phyloP scores from a whole-genome alignment of 352 stramenopile genomes.

The Globisporangium cederbergense region DNA sequence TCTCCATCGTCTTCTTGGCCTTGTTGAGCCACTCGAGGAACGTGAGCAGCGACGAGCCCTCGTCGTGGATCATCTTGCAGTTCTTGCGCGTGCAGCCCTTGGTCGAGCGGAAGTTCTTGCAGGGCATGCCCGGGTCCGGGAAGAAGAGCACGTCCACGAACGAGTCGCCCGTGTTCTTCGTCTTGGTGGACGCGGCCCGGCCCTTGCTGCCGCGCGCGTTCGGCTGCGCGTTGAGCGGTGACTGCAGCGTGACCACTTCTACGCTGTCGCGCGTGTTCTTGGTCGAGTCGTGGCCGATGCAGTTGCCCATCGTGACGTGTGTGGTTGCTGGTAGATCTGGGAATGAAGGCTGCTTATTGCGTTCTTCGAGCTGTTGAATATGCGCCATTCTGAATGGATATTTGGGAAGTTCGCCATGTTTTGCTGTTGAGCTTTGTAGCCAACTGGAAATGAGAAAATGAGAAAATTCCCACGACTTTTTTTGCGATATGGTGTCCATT shows the following conservation, averaged over 20 bases:
- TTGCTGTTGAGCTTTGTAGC: background rate
- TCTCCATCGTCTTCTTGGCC: conserved; percentile 50
- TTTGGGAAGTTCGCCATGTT: background rate
- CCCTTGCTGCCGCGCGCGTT: background rate
- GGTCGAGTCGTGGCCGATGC: conserved; percentile 27
- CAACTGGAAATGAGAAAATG: background rate
- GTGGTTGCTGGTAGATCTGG: background rate
- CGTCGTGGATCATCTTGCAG: conserved; percentile 62
- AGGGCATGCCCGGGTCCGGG: conserved; percentile 57
- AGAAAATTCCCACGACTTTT: background rate
- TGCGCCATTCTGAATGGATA: background rate
- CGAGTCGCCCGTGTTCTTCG: conserved; percentile 31
- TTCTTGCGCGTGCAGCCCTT: conserved; percentile 60
- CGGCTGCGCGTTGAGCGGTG: conserved; percentile 1
- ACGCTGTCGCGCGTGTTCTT: conserved; percentile 5
- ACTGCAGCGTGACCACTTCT: conserved; percentile 13
- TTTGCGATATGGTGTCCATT: too few species aligned
- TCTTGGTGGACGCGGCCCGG: background rate
- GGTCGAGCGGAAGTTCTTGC: conserved; percentile 44
- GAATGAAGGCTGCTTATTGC: background rate
- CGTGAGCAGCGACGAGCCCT: conserved; percentile 53
- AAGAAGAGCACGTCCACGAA: conserved; percentile 77
- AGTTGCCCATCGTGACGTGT: conserved; percentile 50
- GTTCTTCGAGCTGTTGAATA: background rate
- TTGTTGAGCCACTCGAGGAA: conserved; percentile 43